These are phyloP conservation scores for Kazachstania martiniae DNA, from an alignment of 805 yeast genomes.

Conservation along the genomic window DNA sequence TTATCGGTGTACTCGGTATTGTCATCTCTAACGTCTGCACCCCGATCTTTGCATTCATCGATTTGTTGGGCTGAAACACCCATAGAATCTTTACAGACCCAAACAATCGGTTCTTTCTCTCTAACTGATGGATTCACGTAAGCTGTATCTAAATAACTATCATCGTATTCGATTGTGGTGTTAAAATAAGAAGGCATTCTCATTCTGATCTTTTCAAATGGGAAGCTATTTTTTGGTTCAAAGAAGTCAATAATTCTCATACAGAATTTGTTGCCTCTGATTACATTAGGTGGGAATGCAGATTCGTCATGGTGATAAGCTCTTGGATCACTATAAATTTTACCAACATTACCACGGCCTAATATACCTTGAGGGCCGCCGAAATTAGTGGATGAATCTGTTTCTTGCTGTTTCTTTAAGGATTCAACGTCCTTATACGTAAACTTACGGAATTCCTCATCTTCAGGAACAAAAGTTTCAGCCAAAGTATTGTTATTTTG, in stretches of 20 bases:
- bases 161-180: constrained; percentile 24
- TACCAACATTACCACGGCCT: constrained; percentile 18
- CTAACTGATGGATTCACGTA: constrained; percentile 23
- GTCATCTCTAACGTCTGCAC: constrained; percentile 44
- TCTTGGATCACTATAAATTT: constrained; percentile 14
- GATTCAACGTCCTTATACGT: constrained; percentile 17
- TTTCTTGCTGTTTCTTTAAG: constrained; percentile 1
- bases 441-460: constrained; percentile 18
- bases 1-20: constrained; percentile 50
- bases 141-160: constrained; percentile 24
- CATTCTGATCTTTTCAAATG: constrained; percentile 35
- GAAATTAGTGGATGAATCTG: background rate
- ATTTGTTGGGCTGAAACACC: constrained; percentile 57
- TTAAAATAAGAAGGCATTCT: constrained; percentile 29
- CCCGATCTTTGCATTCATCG: constrained; percentile 40
- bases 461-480: constrained; percentile 21
- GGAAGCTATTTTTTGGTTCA: constrained; percentile 35
- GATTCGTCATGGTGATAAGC: constrained; percentile 13
- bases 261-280: constrained; percentile 9
- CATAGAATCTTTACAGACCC: constrained; percentile 61
- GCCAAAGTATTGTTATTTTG: constrained; percentile 3
- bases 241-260: constrained; percentile 30
- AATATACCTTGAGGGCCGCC: constrained; percentile 3
- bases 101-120: constrained; percentile 40
- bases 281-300: constrained; percentile 20